Evolutionary conservation across 2,329 filamentous ascomycete species (phyloP).

Genomic region (Penicillium sumatraense): DNA sequence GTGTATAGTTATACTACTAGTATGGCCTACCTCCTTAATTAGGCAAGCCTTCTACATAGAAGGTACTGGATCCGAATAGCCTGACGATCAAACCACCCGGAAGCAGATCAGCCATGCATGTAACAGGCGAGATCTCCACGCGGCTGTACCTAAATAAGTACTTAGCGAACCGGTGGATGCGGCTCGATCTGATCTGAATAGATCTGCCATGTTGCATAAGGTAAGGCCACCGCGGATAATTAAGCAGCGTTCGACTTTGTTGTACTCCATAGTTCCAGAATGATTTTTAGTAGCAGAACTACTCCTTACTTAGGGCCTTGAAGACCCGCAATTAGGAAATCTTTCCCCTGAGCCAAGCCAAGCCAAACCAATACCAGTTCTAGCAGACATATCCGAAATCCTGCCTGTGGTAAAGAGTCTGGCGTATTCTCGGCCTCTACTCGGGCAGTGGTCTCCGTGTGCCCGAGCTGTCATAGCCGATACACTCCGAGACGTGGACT

Average conservation of each 20-base stretch:
- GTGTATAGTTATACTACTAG: too few relatives aligned
- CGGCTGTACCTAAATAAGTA: neutral
- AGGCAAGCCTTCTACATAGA: too few relatives aligned
- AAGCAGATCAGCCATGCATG: neutral
- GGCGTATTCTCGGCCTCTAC: neutral
- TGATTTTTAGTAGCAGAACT: too few relatives aligned
- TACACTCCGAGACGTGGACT: constrained; percentile 34
- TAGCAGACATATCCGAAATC: too few relatives aligned
- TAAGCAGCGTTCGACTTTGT: too few relatives aligned
- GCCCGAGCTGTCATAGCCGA: constrained; percentile 40
- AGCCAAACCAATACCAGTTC: neutral
- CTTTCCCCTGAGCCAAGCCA: neutral
- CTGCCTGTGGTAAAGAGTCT: too few relatives aligned
- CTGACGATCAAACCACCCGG: constrained; percentile 3
- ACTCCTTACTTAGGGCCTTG: too few relatives aligned
- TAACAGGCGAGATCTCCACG: neutral
- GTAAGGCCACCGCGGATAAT: too few relatives aligned
- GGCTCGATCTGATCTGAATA: neutral
- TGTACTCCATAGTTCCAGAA: too few relatives aligned
- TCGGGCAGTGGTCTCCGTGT: constrained; percentile 34
- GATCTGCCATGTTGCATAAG: neutral
- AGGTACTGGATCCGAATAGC: too few relatives aligned
- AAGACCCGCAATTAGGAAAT: neutral
- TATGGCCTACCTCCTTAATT: neutral
- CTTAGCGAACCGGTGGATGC: neutral